Evolutionary conservation across 306 rosid genomes (phyloP), one percentile per base, ranked within the genome.

Genomic region (Luffa aegyptiaca): DNA sequence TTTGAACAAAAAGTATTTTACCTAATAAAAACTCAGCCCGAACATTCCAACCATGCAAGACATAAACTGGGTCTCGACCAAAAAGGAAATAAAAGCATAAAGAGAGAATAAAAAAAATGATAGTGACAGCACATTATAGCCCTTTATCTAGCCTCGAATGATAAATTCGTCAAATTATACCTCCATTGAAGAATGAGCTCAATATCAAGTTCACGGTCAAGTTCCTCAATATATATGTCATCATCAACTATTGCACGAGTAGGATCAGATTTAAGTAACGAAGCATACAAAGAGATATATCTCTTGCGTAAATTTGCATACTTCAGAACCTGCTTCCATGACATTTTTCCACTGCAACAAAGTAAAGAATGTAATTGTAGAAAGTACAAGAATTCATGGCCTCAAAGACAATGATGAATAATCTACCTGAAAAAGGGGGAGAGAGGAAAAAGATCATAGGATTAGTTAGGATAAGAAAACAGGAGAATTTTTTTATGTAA

Each of bases 161-260:
- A 33, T 49, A 26, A 73, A 48, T 76, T 26, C 9, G 53, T 59
- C 52, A 69, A 33, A 64, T 74, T 31, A 21, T 91, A 95, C 99
- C 99, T 95, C 99, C 99, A 95, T 82, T 91, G 99, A 79, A 95
- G 85, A 84, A 95, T 93, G 75, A 95, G 96, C 62, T 91, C 97
- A 84, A 93, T 90, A 83, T 91, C 93, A 77, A 95, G 97, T 76
- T 83, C 97, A 49, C 90, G 93, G 80, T 95, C 99, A 77, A 95
- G 86, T 83, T 90, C 92, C 81, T 89, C 97, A 59, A 93, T 91
- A 79, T 91, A 92, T 80, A 86, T 84, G 88, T 90, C 90, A 87
- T 88, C 93, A 59, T 85, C 84, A 63, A 95, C 84, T 39, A 91
- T 85, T 83, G 86, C 86, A 85, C 86, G 92, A 83, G 81, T 85